Conservation (phyloP, 208 protist genomes). For the Balamuthia mandrillaris region DNA sequence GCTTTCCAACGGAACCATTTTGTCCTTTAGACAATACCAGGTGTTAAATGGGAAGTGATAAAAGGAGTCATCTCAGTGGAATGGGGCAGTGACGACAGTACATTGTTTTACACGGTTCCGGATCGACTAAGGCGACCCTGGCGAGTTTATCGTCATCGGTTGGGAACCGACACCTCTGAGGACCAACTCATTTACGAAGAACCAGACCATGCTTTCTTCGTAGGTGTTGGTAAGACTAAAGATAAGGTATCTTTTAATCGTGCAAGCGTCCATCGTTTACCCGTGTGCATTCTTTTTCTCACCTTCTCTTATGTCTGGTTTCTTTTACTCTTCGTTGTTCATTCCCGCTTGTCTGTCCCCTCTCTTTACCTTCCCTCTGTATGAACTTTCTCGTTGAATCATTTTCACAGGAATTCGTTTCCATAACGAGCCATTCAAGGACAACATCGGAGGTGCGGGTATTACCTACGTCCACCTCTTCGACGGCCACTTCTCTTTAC, state of each 20-base stretch:
- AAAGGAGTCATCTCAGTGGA: not conserved
- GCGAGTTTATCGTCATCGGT: not conserved
- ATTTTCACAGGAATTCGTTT: not conserved
- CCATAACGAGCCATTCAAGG: not conserved
- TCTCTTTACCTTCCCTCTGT: not conserved
- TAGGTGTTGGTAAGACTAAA: not conserved
- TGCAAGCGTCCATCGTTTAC: no score
- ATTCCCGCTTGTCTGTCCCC: not conserved
- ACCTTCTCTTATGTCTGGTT: not conserved
- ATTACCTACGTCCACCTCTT: no score
- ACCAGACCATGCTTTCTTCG: not conserved
- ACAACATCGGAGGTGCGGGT: not conserved
- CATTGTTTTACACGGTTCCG: not conserved
- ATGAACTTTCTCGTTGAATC: not conserved
- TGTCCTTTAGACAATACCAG: not conserved
- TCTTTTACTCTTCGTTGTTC: not conserved
- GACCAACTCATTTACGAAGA: constrained; percentile 1
- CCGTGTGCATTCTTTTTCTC: no score
- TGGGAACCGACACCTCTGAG: not conserved
- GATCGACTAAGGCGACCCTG: not conserved
- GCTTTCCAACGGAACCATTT: not conserved
- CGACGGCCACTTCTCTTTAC: not conserved
- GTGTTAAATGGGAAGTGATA: not conserved
- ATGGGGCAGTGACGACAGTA: not conserved
- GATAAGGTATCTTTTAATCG: not conserved